phyloP scores from a whole-genome alignment of 1,139 yeast species.

The Geotrichum klebahnii region DNA sequence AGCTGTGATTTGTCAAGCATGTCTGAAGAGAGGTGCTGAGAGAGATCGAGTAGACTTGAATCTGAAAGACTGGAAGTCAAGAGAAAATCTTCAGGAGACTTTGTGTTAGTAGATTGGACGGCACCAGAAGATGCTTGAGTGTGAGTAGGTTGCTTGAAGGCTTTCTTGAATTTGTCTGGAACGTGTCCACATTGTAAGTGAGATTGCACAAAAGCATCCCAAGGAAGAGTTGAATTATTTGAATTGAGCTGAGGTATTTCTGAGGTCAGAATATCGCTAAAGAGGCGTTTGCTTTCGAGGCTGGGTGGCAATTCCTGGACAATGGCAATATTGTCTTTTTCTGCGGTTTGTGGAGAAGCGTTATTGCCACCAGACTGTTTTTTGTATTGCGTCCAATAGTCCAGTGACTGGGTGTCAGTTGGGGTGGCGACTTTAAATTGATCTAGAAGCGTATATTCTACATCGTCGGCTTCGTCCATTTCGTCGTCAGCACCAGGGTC shows the following conservation, averaged over 20 bases:
- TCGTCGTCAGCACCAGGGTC: conserved; percentile 3
- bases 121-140: neutral
- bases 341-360: neutral
- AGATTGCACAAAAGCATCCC: conserved; percentile 10
- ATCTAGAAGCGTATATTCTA: conserved; percentile 2
- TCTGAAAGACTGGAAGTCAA: too few species aligned
- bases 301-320: conserved; percentile 10
- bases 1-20: too few species aligned
- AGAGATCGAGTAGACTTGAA: too few species aligned
- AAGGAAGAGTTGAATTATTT: conserved; percentile 1
- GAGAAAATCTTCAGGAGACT: too few species aligned
- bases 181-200: conserved; percentile 1
- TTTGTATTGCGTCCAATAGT: neutral
- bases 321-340: conserved; percentile 10
- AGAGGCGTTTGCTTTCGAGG: conserved; percentile 2
- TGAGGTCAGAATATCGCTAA: conserved; percentile 6
- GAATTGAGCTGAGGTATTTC: neutral
- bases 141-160: neutral
- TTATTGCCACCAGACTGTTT: neutral
- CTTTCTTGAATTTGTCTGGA: neutral
- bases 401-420: neutral
- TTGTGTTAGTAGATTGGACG: too few species aligned
- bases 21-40: too few species aligned
- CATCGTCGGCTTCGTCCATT: conserved; percentile 15
- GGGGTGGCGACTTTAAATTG: conserved; percentile 9